These are phyloP conservation scores for Barbatosphaeria neglecta DNA, from an alignment of 495 filamentous ascomycete genomes.

Conservation along the genomic window DNA sequence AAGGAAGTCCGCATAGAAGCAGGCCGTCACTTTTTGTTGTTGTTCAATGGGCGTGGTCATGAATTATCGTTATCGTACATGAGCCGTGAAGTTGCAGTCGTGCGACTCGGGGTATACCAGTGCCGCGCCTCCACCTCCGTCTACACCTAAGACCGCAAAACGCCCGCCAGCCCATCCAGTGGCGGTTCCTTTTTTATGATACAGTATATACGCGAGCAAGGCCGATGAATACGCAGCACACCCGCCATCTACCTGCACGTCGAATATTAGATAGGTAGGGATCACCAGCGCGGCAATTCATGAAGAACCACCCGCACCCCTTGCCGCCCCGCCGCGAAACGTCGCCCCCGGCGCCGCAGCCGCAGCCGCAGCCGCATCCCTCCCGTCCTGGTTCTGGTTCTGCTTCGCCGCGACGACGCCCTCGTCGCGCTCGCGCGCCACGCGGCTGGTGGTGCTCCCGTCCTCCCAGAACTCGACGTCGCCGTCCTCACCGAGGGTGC, in stretches of 20 bases:
- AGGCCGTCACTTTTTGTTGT: too few relatives aligned
- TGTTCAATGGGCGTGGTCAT: neutral
- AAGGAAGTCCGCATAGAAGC: too few relatives aligned
- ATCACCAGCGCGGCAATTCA: neutral
- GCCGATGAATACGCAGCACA: too few relatives aligned
- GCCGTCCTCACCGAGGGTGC: slow-evolving; percentile 41
- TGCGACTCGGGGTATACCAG: neutral
- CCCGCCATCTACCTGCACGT: too few relatives aligned
- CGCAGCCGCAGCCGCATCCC: slow-evolving; percentile 3
- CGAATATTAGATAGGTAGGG: too few relatives aligned
- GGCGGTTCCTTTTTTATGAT: too few relatives aligned
- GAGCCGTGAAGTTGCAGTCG: neutral
- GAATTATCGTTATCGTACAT: neutral
- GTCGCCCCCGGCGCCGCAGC: slow-evolving; percentile 12
- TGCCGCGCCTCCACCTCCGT: too few relatives aligned
- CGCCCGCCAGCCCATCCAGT: too few relatives aligned
- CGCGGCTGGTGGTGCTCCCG: slow-evolving; percentile 21
- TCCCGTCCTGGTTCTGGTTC: neutral
- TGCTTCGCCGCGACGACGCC: neutral
- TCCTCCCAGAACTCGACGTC: slow-evolving; percentile 64
- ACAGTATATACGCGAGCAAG: too few relatives aligned
- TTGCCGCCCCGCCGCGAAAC: slow-evolving; percentile 12
- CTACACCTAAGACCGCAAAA: too few relatives aligned
- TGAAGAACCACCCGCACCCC: neutral
- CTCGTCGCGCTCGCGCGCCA: slow-evolving; percentile 2